These are phyloP conservation scores for Antitrichia curtipendula DNA, from an alignment of 225 moss, liverwort and hornwort genomes.

Conservation along the genomic window DNA sequence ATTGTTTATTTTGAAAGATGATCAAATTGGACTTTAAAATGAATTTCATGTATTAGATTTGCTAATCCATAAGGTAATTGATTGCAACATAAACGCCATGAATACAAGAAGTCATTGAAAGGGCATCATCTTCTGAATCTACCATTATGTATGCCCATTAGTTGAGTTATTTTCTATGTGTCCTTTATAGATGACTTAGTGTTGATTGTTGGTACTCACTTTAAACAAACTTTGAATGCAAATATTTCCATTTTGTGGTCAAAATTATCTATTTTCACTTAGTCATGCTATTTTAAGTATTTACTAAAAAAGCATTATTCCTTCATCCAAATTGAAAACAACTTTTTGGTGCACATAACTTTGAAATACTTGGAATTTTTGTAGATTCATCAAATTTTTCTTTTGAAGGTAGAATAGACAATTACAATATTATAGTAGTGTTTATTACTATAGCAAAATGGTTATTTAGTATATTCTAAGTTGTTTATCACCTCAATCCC, in stretches of 20 bases:
- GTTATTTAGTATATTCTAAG: neutral
- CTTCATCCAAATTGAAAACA: neutral
- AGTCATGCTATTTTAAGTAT: neutral
- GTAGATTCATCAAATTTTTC: neutral
- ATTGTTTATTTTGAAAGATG: neutral
- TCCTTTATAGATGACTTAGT: neutral
- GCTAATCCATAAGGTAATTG: neutral
- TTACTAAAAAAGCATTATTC: neutral
- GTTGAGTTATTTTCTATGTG: neutral
- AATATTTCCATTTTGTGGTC: neutral
- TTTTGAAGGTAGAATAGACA: neutral
- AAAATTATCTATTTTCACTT: neutral
- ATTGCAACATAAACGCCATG: neutral
- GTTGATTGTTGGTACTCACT: neutral
- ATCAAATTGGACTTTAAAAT: neutral
- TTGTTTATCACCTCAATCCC: no score
- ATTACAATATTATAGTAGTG: rapidly evolving
- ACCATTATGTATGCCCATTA: neutral
- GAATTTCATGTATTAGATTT: neutral
- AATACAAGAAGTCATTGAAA: neutral
- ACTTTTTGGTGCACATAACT: neutral
- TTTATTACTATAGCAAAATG: neutral
- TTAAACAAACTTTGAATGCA: neutral
- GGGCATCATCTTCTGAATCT: neutral
- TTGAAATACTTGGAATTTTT: no score